A percentile compares a stretch with the other conserved stretches of the same genome.
phyloP scores from a whole-genome alignment of 192 early-diverging fungal species.

The Funneliformis mosseae region DNA sequence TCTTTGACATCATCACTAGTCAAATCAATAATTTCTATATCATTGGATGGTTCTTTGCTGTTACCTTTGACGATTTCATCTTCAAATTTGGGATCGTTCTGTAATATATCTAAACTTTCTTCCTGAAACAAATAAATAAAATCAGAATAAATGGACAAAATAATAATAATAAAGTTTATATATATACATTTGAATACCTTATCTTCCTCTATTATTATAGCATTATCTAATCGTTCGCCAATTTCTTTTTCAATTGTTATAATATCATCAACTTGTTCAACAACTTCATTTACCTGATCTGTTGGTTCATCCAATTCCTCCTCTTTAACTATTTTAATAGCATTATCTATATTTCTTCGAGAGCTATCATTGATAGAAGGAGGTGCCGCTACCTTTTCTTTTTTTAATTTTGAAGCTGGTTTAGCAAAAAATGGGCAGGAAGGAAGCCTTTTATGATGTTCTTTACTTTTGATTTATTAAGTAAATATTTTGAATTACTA shows the following conservation, averaged over 20 bases:
- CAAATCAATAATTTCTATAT: too few relatives aligned
- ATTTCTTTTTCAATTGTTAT: neutral
- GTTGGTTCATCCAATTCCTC: neutral
- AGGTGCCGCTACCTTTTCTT: slow-evolving; percentile 30
- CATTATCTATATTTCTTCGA: neutral
- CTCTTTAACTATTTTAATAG: neutral
- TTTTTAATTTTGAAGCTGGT: slow-evolving; percentile 33
- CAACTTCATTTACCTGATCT: too few relatives aligned
- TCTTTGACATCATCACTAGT: too few relatives aligned
- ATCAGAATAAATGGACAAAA: neutral
- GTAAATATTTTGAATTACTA: neutral
- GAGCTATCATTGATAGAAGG: slow-evolving; percentile 14
- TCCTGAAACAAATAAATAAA: neutral
- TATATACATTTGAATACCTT: neutral
- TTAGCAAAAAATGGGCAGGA: slow-evolving; percentile 41
- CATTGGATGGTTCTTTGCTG: neutral
- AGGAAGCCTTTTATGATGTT: slow-evolving; percentile 39
- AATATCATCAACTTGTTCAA: too few relatives aligned
- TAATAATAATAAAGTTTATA: neutral
- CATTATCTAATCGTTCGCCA: neutral
- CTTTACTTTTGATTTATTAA: slow-evolving; percentile 16
- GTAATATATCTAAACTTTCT: neutral
- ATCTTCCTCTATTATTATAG: neutral
- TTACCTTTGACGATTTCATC: neutral
- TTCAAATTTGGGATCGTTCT: neutral